Conservation (phyloP, 208 protist genomes). For the Porcisia hertigi region DNA sequence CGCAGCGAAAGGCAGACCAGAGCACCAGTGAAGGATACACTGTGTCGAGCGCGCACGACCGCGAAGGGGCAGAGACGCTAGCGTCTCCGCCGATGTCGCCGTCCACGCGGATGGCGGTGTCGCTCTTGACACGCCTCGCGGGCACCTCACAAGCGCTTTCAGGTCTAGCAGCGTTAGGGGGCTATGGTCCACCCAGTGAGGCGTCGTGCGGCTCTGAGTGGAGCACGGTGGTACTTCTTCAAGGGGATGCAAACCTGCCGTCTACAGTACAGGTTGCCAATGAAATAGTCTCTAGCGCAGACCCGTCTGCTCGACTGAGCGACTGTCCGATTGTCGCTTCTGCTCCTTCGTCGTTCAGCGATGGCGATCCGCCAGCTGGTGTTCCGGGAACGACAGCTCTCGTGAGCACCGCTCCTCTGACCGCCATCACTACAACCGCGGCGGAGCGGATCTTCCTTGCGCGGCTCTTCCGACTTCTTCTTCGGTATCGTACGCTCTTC, state of each 20-base stretch:
- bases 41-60: not conserved
- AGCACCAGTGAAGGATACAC: not conserved
- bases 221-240: not conserved
- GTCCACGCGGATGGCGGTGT: not conserved
- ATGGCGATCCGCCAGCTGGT: not conserved
- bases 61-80: not conserved
- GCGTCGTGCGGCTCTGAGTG: not conserved
- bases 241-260: not conserved
- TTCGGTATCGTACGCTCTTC: constrained; percentile 59
- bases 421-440: not conserved
- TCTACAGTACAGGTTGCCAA: not conserved
- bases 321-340: not conserved
- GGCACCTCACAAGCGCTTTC: not conserved
- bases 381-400: not conserved
- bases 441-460: constrained; percentile 33
- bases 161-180: not conserved
- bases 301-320: not conserved
- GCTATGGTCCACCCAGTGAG: not conserved
- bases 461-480: constrained; percentile 48
- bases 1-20: not conserved
- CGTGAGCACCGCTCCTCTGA: not conserved
- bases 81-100: not conserved
- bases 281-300: not conserved
- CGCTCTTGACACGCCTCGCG: not conserved
- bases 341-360: not conserved